These are phyloP conservation scores for Microdochium paspali DNA, from an alignment of 2,329 filamentous ascomycete species.

Conservation along the genomic window DNA sequence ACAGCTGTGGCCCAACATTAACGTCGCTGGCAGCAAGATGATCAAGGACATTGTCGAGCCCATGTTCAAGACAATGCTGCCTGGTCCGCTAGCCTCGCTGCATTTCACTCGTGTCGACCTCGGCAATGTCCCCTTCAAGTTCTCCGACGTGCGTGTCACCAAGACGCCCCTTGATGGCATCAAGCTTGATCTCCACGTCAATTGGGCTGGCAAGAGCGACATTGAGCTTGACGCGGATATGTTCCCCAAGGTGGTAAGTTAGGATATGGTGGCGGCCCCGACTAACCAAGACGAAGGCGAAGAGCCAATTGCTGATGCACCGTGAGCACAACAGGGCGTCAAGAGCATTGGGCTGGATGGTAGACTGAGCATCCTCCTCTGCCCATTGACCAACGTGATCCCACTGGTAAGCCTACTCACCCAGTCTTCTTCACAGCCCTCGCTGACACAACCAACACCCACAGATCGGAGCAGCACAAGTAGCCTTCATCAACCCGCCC, in stretches of 20 bases:
- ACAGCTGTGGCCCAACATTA: slow-evolving; percentile 40
- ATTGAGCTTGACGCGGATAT: slow-evolving; percentile 34
- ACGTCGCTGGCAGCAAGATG: slow-evolving; percentile 30
- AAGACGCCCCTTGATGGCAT: slow-evolving; percentile 32
- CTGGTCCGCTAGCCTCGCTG: slow-evolving; percentile 29
- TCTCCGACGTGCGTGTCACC: slow-evolving; percentile 32
- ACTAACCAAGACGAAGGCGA: not conserved
- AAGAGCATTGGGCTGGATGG: slow-evolving; percentile 32
- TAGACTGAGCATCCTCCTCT: slow-evolving; percentile 31
- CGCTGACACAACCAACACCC: not conserved
- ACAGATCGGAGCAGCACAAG: slow-evolving; percentile 36
- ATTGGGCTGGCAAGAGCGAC: slow-evolving; percentile 34
- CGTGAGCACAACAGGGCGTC: slow-evolving; percentile 25
- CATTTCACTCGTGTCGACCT: slow-evolving; percentile 35
- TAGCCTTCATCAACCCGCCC: slow-evolving; percentile 38
- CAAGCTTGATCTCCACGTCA: slow-evolving; percentile 36
- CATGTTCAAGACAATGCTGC: slow-evolving; percentile 34
- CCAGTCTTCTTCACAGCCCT: slow-evolving; percentile 1
- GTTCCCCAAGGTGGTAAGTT: slow-evolving; percentile 30
- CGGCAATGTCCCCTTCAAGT: slow-evolving; percentile 26
- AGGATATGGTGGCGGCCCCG: not conserved
- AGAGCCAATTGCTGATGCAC: not conserved
- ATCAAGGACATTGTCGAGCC: slow-evolving; percentile 36
- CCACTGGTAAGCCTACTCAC: slow-evolving; percentile 26
- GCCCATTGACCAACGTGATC: slow-evolving; percentile 32